phyloP scores from a whole-genome alignment of 306 rosid species.

The Herpetospermum pedunculosum region DNA sequence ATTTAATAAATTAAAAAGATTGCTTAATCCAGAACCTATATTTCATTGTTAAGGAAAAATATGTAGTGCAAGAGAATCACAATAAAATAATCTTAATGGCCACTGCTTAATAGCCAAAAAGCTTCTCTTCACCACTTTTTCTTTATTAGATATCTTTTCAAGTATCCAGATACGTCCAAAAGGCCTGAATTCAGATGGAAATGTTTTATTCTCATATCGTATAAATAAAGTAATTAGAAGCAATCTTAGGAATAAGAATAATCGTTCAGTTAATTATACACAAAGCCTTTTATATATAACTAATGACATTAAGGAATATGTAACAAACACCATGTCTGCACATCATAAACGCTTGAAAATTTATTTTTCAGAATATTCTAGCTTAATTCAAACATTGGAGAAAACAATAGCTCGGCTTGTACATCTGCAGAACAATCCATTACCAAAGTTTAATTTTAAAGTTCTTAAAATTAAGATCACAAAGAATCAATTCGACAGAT shows the following conservation, averaged over 20 bases:
- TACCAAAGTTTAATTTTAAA: neutral
- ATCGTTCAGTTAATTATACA: slow-evolving; percentile 4
- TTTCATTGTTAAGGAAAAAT: neutral
- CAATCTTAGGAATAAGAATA: neutral
- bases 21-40: neutral
- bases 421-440: neutral
- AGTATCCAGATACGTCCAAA: neutral
- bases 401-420: neutral
- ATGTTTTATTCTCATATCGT: neutral
- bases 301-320: neutral
- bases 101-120: slow-evolving; percentile 10
- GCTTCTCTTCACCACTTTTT: neutral
- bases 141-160: neutral
- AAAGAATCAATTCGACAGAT: neutral
- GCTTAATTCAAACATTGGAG: neutral
- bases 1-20: neutral
- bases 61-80: slow-evolving; percentile 4
- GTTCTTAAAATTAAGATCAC: neutral
- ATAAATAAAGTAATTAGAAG: neutral
- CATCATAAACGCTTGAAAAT: neutral
- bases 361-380: slow-evolving; percentile 2
- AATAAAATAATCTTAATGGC: slow-evolving; percentile 5
- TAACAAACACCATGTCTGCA: neutral
- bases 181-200: neutral
- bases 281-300: neutral